phyloP scores from a whole-genome alignment of 768 basidiomycete species.

The Lactarius sp. region DNA sequence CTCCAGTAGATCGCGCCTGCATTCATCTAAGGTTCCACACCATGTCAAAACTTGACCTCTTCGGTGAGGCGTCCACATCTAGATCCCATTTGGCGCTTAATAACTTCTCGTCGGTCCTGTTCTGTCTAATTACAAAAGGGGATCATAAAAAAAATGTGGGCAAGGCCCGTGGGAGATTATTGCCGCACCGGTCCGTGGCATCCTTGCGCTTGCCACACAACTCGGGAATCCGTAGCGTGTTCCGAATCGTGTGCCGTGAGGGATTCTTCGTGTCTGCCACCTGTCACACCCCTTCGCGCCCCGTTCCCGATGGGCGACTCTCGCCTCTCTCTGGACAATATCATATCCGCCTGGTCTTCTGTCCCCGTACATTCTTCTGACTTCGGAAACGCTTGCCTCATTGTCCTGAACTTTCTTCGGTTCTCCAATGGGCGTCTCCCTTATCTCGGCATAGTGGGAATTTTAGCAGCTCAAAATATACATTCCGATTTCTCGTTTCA shows the following conservation, averaged over 20 bases:
- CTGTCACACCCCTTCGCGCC: not conserved
- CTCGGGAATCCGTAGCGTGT: not conserved
- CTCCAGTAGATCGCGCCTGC: constrained; percentile 13
- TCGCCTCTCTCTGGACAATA: constrained; percentile 4
- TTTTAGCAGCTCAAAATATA: constrained; percentile 21
- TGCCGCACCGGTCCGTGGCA: not conserved
- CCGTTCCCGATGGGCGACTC: constrained; percentile 2
- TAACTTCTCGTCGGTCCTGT: not conserved
- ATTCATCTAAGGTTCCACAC: constrained; percentile 7
- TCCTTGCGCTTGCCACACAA: not conserved
- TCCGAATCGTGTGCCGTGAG: not conserved
- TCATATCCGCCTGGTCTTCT: constrained; percentile 15
- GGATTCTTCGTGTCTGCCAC: constrained; percentile 4
- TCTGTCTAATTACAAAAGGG: constrained; percentile 1
- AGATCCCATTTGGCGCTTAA: constrained; percentile 3
- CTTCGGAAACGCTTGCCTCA: constrained; percentile 18
- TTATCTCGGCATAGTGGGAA: constrained; percentile 24
- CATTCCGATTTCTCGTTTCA: constrained; percentile 15
- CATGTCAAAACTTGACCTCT: not conserved
- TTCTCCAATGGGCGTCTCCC: constrained; percentile 19
- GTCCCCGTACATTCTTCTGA: constrained; percentile 5
- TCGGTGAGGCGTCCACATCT: constrained; percentile 6
- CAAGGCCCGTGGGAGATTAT: not conserved
- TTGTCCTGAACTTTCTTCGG: constrained; percentile 12
- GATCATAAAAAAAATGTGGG: not conserved